Evolutionary conservation across 1,284 basidiomycete species (phyloP).

Genomic region (Cutaneotrichosporon sp.): DNA sequence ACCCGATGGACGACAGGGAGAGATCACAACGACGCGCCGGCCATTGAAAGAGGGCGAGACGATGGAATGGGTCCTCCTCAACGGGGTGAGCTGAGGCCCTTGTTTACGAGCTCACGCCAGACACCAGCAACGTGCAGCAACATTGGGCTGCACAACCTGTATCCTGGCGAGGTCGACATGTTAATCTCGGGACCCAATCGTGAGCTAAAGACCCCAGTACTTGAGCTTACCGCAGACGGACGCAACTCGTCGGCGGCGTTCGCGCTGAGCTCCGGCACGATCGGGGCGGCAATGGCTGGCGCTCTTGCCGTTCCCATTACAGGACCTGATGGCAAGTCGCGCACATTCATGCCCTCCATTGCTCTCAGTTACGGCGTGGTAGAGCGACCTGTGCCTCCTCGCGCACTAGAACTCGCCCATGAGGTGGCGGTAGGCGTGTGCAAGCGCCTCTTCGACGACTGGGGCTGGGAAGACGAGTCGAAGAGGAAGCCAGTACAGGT

Average conservation of each 20-base stretch:
- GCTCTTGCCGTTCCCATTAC: conserved; percentile 72
- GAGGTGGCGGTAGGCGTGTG: conserved; percentile 67
- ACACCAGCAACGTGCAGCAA: conserved; percentile 89
- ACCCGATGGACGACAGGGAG: conserved; percentile 68
- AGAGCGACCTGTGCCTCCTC: conserved; percentile 64
- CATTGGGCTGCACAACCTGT: conserved; percentile 82
- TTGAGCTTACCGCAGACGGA: conserved; percentile 54
- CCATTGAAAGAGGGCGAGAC: conserved; percentile 71
- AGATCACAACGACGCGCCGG: conserved; percentile 63
- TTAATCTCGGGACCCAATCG: conserved; percentile 59
- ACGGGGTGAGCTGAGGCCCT: conserved; percentile 62
- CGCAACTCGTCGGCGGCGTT: conserved; percentile 82
- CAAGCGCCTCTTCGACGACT: conserved; percentile 70
- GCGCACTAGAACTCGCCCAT: conserved; percentile 68
- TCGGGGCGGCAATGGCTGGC: conserved; percentile 85
- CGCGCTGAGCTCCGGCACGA: conserved; percentile 80
- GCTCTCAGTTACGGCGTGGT: conserved; percentile 85
- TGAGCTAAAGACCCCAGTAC: conserved; percentile 22
- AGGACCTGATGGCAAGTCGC: conserved; percentile 63
- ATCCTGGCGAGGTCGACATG: conserved; percentile 77
- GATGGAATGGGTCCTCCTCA: conserved; percentile 83
- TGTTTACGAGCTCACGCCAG: conserved; percentile 52
- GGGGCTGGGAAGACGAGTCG: conserved; percentile 63
- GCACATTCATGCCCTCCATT: conserved; percentile 60
- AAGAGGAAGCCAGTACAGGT: conserved; percentile 35